phyloP scores from a whole-genome alignment of 31 red algal species.

The Porphyra umbilicalis region DNA sequence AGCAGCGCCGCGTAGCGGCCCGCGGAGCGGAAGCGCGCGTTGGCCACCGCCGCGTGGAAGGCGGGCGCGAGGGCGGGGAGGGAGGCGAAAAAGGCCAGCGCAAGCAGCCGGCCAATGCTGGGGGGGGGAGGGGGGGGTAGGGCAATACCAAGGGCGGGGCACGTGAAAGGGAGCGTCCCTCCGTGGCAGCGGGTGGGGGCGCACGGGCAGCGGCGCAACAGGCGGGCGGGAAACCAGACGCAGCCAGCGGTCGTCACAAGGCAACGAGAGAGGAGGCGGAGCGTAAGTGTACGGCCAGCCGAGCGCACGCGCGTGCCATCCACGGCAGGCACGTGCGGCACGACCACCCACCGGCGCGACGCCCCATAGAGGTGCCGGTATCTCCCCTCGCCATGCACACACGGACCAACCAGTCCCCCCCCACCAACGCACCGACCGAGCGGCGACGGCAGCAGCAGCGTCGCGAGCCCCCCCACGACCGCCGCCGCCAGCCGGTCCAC shows the following conservation, averaged over 20 bases:
- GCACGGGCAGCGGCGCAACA: too few relatives aligned
- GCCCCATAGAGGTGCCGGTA: too few relatives aligned
- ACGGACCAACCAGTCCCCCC: not conserved
- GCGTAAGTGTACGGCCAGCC: too few relatives aligned
- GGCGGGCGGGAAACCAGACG: too few relatives aligned
- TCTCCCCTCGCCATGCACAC: too few relatives aligned
- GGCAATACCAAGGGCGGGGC: not conserved
- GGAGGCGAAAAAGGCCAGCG: not conserved
- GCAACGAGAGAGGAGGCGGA: too few relatives aligned
- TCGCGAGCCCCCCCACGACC: not conserved
- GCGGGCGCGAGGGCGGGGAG: not conserved
- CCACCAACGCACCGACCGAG: not conserved
- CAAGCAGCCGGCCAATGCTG: not conserved
- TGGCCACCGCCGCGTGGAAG: not conserved
- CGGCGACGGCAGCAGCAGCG: not conserved
- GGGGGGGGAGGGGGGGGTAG: too few relatives aligned
- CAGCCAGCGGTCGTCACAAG: too few relatives aligned
- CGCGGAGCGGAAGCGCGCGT: not conserved
- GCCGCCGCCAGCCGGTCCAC: not conserved
- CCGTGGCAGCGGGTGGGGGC: too few relatives aligned
- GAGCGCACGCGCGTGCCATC: too few relatives aligned
- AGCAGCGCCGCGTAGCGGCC: not conserved
- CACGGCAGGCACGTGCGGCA: too few relatives aligned
- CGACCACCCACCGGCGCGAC: too few relatives aligned
- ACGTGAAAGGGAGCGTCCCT: not conserved